These are phyloP conservation scores for Euphorbia schlechtendalii DNA, from an alignment of 441 rosid species.

Conservation along the genomic window DNA sequence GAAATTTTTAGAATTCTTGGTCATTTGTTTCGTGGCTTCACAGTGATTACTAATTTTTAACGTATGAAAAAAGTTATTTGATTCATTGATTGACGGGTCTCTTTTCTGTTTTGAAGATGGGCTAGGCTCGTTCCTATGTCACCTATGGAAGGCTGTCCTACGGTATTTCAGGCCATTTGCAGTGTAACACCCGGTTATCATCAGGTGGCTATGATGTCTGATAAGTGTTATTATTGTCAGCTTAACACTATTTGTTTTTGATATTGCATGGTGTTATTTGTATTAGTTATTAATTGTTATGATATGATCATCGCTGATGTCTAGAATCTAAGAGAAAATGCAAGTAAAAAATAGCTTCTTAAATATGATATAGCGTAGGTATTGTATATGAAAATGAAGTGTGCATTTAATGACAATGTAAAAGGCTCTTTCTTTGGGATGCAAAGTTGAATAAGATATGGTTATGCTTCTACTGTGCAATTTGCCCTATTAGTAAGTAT, in stretches of 20 bases:
- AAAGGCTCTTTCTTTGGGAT: neutral
- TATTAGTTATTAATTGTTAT: neutral
- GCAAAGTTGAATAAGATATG: neutral
- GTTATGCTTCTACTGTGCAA: neutral
- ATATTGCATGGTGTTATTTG: neutral
- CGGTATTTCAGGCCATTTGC: conserved; percentile 78
- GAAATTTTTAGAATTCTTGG: neutral
- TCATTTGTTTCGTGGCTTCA: neutral
- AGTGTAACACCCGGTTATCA: conserved; percentile 80
- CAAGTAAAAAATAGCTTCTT: neutral
- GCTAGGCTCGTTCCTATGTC: conserved; percentile 69
- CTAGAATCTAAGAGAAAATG: neutral
- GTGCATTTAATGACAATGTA: too few relatives aligned
- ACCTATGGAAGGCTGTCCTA: conserved; percentile 85
- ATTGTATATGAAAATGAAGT: neutral
- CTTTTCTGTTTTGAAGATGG: conserved; percentile 53
- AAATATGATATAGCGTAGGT: neutral
- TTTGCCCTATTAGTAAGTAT: neutral
- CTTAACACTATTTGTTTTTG: neutral
- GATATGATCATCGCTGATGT: neutral
- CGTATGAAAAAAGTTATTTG: neutral
- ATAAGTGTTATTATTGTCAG: neutral
- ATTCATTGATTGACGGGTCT: conserved; percentile 11
- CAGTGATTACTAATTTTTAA: neutral
- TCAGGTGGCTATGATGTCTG: conserved; percentile 47